Evolutionary conservation across 805 yeast genomes (phyloP), one percentile per base, ranked within the genome.

Genomic region (Spathaspora passalidarum): DNA sequence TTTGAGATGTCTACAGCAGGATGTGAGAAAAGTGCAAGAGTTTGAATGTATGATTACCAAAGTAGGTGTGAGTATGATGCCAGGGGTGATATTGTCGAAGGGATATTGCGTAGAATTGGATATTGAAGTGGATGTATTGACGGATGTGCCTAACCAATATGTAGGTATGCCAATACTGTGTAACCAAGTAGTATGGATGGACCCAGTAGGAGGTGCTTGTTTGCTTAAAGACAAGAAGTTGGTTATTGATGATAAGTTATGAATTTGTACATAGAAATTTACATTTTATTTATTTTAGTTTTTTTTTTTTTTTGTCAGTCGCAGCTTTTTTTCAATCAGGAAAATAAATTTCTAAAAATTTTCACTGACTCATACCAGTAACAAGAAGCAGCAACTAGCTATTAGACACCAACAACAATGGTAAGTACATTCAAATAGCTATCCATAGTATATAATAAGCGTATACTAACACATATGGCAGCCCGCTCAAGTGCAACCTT

Each of bases 61-160:
- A 16, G 50, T 49, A 2, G 69, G 70, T 10, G 57, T 63, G 8
- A 57, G 53, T 13, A 36, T 49, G 4, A 63, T 59, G 7, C 18
- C 47, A 11, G 41, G 45, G n/a, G 41, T 47, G 4, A 57, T 52
- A 2, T 38, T 75, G 1, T 68, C 68, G n/a, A 61, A 60, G 34
- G 84, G 72, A 0, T 78, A 66, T 54, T 80, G 85, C 49, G 51
- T 59, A 43, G 80, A 78, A 23, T 57, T 76, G 25, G 76, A 69
- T 18, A 53, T 75, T 10, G 78, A 72, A 44, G 77, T 79, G 17
- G 77, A 75, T n/a, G 57, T 79, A 10, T 34, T 43, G 32, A 19
- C 32, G 1, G 18, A 19, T 5, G 19, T 32, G 5, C 9, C 7
- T 19, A 22, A 19, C 2, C 26, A 32, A 20, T n/a, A 42, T 13